Evolutionary conservation across 495 filamentous ascomycete genomes (phyloP), one percentile per base, ranked within the genome.

Genomic region (Annulohypoxylon stygium): DNA sequence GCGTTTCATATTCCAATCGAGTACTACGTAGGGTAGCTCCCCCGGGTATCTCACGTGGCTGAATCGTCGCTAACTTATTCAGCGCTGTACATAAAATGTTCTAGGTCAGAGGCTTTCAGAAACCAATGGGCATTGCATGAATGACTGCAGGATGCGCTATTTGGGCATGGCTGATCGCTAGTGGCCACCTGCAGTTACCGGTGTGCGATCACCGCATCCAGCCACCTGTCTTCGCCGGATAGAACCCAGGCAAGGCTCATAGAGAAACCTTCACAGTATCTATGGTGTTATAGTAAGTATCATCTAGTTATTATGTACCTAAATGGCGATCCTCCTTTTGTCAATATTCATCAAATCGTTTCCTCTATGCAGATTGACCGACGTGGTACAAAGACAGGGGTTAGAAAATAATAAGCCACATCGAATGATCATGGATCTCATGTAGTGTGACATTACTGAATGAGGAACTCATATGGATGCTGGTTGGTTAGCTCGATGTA

Each of bases 401-500:
- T 45, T 45, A 16, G 14, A n/a, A n/a, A 11, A 45, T 45, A 45
- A 45, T 53, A 53, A 12, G 48, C 20, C 12, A 26, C 23, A 11
- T 30, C 30, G 30, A 30, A 30, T 5, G 8, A 53, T 54, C 3
- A 33, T 54, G 30, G 25, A 4, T 54, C 33, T 7, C 0, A 33
- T 54, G 50, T 33, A 54, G 25, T 33, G 50, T 54, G 30, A 54
- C 50, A 54, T 33, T 11, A 16, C 7, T 11, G 11, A 54, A 54
- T n/a, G 25, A n/a, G 48, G 20, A 33, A 26, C 20, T 25, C 30
- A 54, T 30, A 54, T 12, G 3, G 25, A n/a, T 39, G 12, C 43
- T 18, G 43, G 4, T 4, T 47, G n/a, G 18, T 20, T 47, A 20
- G 6, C 8, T 47, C 3, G 5, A 6, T 20, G 16, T 14, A 16